These are phyloP conservation scores for Lactarius deliciosus DNA, from an alignment of 768 basidiomycete genomes.

Conservation along the genomic window DNA sequence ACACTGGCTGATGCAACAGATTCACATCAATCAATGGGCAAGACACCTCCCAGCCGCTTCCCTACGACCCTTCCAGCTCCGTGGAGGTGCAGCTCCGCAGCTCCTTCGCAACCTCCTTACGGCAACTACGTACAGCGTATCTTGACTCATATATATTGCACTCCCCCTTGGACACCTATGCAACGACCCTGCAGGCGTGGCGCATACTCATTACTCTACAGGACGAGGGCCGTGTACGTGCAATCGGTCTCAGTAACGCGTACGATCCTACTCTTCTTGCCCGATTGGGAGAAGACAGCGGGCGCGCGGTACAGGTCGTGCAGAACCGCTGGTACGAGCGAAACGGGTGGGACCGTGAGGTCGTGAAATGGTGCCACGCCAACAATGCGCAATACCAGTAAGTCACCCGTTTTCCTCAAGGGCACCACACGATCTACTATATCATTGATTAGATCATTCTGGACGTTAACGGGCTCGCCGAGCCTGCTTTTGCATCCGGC, in stretches of 20 bases:
- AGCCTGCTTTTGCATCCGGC: constrained; percentile 51
- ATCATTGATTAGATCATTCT: constrained; percentile 62
- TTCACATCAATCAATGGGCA: constrained; percentile 76
- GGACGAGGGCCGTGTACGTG: constrained; percentile 58
- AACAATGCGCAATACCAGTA: constrained; percentile 75
- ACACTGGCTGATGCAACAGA: constrained; percentile 39
- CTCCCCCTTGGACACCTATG: constrained; percentile 60
- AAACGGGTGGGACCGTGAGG: constrained; percentile 70
- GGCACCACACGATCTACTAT: not conserved
- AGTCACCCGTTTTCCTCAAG: constrained; percentile 26
- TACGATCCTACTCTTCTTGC: constrained; percentile 61
- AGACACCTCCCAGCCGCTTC: constrained; percentile 65
- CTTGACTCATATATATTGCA: constrained; percentile 81
- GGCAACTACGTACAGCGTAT: constrained; percentile 68
- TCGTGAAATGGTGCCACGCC: constrained; percentile 61
- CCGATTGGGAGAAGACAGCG: constrained; percentile 51
- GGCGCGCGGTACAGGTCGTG: constrained; percentile 60
- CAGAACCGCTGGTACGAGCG: constrained; percentile 86
- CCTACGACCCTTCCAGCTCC: constrained; percentile 59
- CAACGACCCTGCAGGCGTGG: constrained; percentile 71
- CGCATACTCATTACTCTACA: constrained; percentile 57
- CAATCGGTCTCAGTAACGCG: constrained; percentile 76
- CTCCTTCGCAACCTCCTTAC: constrained; percentile 64
- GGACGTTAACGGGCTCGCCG: constrained; percentile 83
- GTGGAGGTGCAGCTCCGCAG: constrained; percentile 58